Conservation (phyloP, 139 green algal genomes). For the Closterium sp. region DNA sequence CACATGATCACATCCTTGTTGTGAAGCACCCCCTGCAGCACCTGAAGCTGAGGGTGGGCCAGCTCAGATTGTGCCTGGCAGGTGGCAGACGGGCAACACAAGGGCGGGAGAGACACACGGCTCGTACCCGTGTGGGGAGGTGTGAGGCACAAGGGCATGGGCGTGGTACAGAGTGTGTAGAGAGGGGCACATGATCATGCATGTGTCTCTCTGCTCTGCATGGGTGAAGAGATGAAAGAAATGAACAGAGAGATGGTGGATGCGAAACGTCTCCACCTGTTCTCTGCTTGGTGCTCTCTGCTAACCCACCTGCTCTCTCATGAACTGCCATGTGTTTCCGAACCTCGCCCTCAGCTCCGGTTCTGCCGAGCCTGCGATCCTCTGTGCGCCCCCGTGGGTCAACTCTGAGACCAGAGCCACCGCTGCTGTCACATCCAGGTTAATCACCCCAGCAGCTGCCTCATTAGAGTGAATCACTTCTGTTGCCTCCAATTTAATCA, state of each 20-base stretch:
- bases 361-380: not conserved
- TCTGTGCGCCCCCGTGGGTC: not conserved
- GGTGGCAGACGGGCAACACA: not conserved
- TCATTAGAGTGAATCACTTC: too few relatives aligned
- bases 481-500: not conserved
- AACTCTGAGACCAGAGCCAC: constrained; percentile 7
- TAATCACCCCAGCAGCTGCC: not conserved
- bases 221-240: too few relatives aligned
- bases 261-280: too few relatives aligned
- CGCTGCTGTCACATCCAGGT: not conserved
- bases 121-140: too few relatives aligned
- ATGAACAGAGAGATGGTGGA: too few relatives aligned
- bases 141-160: too few relatives aligned
- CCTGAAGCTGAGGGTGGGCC: not conserved
- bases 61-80: not conserved
- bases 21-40: not conserved
- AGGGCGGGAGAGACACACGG: too few relatives aligned
- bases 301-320: not conserved
- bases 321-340: not conserved
- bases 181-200: too few relatives aligned
- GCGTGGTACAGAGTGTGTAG: too few relatives aligned
- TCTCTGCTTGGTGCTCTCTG: too few relatives aligned
- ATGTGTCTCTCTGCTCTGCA: too few relatives aligned
- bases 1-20: not conserved
- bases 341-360: not conserved